Evolutionary conservation across 2,329 filamentous ascomycete genomes (phyloP).

Genomic region (Sclerotinia subarctica): DNA sequence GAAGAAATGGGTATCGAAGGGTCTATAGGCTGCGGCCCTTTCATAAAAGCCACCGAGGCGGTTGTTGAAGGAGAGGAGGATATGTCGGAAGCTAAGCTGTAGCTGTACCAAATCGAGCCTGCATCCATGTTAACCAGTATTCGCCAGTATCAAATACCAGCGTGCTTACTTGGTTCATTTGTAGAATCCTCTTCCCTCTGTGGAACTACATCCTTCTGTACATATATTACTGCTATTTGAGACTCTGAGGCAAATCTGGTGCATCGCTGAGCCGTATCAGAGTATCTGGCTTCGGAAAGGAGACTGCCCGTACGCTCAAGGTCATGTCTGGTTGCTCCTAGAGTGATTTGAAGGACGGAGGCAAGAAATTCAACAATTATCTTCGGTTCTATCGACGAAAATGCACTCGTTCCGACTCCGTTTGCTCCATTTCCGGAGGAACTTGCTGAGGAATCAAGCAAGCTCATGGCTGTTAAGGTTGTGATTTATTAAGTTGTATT

Average conservation of each 20-base stretch:
- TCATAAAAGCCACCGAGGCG: slow-evolving; percentile 83
- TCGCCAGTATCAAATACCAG: not conserved
- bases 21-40: slow-evolving; percentile 85
- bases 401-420: slow-evolving; percentile 37
- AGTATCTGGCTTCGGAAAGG: slow-evolving; percentile 66
- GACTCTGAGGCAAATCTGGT: slow-evolving; percentile 84
- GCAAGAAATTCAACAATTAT: slow-evolving; percentile 69
- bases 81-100: slow-evolving; percentile 78
- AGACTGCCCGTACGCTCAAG: slow-evolving; percentile 79
- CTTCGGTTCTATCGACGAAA: slow-evolving; percentile 62
- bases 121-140: slow-evolving; percentile 38
- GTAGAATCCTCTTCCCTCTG: slow-evolving; percentile 31
- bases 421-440: slow-evolving; percentile 36
- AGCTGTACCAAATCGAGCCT: slow-evolving; percentile 61
- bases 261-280: slow-evolving; percentile 83
- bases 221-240: slow-evolving; percentile 76
- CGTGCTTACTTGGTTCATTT: slow-evolving; percentile 41
- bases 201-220: slow-evolving; percentile 74
- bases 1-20: slow-evolving; percentile 75
- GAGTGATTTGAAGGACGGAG: slow-evolving; percentile 66
- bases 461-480: slow-evolving; percentile 34
- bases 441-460: slow-evolving; percentile 35
- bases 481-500: slow-evolving; percentile 26
- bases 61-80: slow-evolving; percentile 75
- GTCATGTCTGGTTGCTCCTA: slow-evolving; percentile 73